Conservation (phyloP, 1,139 yeast species). For the Pichia inconspicua region DNA sequence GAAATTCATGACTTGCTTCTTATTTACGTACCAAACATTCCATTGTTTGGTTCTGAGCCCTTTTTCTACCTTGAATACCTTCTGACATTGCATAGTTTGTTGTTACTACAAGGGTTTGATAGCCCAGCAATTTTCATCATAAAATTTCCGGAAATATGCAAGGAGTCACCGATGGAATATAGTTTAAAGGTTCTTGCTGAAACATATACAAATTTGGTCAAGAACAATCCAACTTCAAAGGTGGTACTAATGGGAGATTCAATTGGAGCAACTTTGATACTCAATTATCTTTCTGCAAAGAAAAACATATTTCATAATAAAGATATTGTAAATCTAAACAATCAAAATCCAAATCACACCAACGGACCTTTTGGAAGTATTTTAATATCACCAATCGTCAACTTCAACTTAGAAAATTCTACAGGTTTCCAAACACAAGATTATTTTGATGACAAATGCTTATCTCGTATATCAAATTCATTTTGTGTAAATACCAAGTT, state of each 20-base stretch:
- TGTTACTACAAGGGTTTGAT: constrained; percentile 36
- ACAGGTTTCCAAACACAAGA: not conserved
- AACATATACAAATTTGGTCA: constrained; percentile 28
- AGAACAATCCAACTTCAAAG: constrained; percentile 22
- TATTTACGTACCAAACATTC: constrained; percentile 30
- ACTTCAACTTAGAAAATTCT: constrained; percentile 3
- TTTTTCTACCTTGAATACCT: constrained; percentile 35
- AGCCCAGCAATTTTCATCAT: constrained; percentile 37
- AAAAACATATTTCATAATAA: constrained; percentile 6
- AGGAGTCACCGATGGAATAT: constrained; percentile 20
- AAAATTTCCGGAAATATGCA: constrained; percentile 26
- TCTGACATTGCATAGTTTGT: constrained; percentile 29
- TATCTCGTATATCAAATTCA: not conserved
- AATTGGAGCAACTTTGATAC: constrained; percentile 34
- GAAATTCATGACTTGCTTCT: constrained; percentile 29
- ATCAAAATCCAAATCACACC: constrained; percentile 2
- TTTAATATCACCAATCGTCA: constrained; percentile 33
- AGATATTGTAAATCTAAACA: not conserved
- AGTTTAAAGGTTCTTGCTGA: constrained; percentile 25
- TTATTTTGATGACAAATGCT: not conserved
- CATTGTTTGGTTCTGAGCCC: constrained; percentile 26
- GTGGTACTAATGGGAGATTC: constrained; percentile 35
- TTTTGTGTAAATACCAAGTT: not conserved
- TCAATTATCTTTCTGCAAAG: constrained; percentile 29
- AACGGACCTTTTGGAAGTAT: constrained; percentile 31